Evolutionary conservation across 371 early-diverging fungal genomes (phyloP).

Genomic region (Mortierella sp.): DNA sequence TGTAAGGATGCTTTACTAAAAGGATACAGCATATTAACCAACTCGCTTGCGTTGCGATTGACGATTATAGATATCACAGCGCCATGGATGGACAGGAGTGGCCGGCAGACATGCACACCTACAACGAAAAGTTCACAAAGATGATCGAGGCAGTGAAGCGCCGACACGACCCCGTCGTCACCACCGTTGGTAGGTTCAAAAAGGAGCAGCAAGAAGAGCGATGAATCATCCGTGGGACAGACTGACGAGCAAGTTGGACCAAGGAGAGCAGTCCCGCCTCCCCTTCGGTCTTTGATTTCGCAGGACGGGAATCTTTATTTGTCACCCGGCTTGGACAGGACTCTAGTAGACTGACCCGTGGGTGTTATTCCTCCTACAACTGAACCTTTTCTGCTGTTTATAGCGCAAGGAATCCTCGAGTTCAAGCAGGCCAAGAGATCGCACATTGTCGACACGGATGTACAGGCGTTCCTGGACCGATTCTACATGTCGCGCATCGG

Average conservation of each 20-base stretch:
- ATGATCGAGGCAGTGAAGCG: slow-evolving; percentile 92
- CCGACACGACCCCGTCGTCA: slow-evolving; percentile 95
- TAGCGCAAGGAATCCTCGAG: slow-evolving; percentile 94
- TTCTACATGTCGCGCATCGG: slow-evolving; percentile 98
- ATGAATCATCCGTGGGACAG: slow-evolving; percentile 13
- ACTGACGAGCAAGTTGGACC: not conserved
- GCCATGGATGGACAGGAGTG: slow-evolving; percentile 71
- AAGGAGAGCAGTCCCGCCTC: slow-evolving; percentile 13
- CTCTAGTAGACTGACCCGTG: not conserved
- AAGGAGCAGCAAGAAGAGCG: slow-evolving; percentile 1
- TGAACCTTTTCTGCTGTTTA: not conserved
- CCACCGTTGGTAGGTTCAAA: slow-evolving; percentile 78
- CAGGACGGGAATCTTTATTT: slow-evolving; percentile 12
- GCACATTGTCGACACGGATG: slow-evolving; percentile 78
- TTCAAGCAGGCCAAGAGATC: slow-evolving; percentile 82
- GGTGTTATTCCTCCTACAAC: not conserved
- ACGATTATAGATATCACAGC: slow-evolving; percentile 68
- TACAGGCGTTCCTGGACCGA: slow-evolving; percentile 95
- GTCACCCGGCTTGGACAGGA: slow-evolving; percentile 2
- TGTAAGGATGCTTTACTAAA: not conserved
- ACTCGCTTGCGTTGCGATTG: not conserved
- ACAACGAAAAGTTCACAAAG: slow-evolving; percentile 87
- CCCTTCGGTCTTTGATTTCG: slow-evolving; percentile 34
- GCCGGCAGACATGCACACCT: slow-evolving; percentile 80
- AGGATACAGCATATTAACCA: not conserved